Conservation (phyloP, 1,284 basidiomycete genomes). For the Schizopora paradoxa region DNA sequence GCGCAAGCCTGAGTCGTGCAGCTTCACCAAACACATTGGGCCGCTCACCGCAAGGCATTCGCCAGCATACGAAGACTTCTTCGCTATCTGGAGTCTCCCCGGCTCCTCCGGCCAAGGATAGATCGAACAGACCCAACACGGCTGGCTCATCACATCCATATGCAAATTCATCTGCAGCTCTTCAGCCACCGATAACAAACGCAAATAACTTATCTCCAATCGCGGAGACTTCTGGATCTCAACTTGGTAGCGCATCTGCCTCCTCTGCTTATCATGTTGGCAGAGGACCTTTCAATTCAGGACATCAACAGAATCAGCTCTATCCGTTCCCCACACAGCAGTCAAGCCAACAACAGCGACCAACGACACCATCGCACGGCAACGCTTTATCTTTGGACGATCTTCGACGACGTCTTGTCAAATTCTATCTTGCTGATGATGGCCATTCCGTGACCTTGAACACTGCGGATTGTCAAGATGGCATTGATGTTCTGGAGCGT, state of each 20-base stretch:
- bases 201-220: conserved; percentile 59
- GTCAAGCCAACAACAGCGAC: too few relatives aligned
- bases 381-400: conserved; percentile 65
- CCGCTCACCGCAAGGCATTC: too few relatives aligned
- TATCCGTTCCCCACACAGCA: too few relatives aligned
- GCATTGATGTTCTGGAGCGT: conserved; percentile 79
- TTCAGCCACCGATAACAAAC: conserved; percentile 23
- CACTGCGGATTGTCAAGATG: conserved; percentile 71
- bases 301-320: too few relatives aligned
- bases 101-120: too few relatives aligned
- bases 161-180: conserved; percentile 27
- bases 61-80: too few relatives aligned
- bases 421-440: conserved; percentile 80
- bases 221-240: conserved; percentile 43
- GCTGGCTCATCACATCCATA: conserved; percentile 34
- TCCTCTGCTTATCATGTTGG: conserved; percentile 43
- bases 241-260: conserved; percentile 4
- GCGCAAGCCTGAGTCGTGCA: too few relatives aligned
- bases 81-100: too few relatives aligned
- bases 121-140: too few relatives aligned
- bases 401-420: conserved; percentile 75
- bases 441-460: conserved; percentile 70
- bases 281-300: conserved; percentile 46
- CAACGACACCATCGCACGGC: conserved; percentile 38
- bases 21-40: too few relatives aligned